A percentile compares a stretch with the other conserved stretches of the same genome.
These are phyloP conservation scores for Tranzscheliella williamsii DNA, from an alignment of 1,284 basidiomycete genomes.

Conservation along the genomic window DNA sequence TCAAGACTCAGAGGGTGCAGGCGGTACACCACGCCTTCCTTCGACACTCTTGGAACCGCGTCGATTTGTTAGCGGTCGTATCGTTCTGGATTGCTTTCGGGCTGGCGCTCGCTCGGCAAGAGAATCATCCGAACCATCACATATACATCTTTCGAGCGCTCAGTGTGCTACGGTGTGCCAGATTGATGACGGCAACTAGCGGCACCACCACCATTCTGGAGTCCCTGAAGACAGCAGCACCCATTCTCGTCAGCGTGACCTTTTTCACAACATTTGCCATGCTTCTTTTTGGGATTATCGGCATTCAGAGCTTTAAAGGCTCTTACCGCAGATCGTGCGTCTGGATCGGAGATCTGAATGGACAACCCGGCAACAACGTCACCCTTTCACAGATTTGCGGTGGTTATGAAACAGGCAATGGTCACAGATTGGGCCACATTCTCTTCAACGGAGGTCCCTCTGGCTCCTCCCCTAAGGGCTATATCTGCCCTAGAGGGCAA, in stretches of 20 bases:
- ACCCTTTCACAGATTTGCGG: constrained; percentile 56
- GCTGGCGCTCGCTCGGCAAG: constrained; percentile 71
- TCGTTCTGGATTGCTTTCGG: constrained; percentile 78
- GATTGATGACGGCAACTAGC: constrained; percentile 82
- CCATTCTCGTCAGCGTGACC: constrained; percentile 82
- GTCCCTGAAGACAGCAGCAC: constrained; percentile 86
- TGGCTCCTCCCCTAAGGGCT: constrained; percentile 48
- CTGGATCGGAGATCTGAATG: constrained; percentile 49
- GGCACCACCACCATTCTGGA: constrained; percentile 94
- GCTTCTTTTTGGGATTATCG: constrained; percentile 73
- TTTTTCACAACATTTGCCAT: constrained; percentile 91
- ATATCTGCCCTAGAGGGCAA: constrained; percentile 58
- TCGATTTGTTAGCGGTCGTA: constrained; percentile 82
- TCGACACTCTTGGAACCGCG: constrained; percentile 89
- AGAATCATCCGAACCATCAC: constrained; percentile 70
- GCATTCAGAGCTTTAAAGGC: constrained; percentile 58
- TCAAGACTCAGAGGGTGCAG: constrained; percentile 61
- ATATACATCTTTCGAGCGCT: constrained; percentile 87
- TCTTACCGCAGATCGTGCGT: constrained; percentile 57
- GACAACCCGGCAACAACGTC: constrained; percentile 42
- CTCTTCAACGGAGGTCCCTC: constrained; percentile 18
- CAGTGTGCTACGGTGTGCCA: constrained; percentile 80
- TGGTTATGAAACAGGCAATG: constrained; percentile 29
- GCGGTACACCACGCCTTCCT: constrained; percentile 69
- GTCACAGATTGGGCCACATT: constrained; percentile 23